phyloP scores from a whole-genome alignment of 805 yeast species.

The Starmerella floricola region DNA sequence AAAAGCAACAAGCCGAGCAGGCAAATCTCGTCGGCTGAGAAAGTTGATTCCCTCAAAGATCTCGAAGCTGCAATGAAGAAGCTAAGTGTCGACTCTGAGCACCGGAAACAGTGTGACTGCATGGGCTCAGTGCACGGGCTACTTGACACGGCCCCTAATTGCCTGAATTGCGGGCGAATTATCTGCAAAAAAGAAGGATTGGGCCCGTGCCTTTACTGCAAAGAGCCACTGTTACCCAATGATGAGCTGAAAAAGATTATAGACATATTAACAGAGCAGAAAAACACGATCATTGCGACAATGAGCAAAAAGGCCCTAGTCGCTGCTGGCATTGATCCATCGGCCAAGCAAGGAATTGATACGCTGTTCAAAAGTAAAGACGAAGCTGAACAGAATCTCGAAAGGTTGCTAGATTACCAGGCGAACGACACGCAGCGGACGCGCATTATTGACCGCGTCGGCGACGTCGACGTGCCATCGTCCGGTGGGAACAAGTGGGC shows the following conservation, averaged over 20 bases:
- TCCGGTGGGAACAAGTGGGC: conserved; percentile 63
- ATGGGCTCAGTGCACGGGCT: conserved; percentile 82
- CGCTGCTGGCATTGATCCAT: conserved; percentile 30
- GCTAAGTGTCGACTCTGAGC: conserved; percentile 33
- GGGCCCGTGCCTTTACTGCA: conserved; percentile 81
- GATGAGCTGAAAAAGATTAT: conserved; percentile 48
- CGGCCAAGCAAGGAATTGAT: neutral
- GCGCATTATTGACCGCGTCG: conserved; percentile 79
- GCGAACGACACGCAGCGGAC: conserved; percentile 83
- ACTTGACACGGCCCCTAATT: conserved; percentile 83
- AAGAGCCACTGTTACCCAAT: conserved; percentile 46
- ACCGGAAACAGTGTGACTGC: conserved; percentile 53
- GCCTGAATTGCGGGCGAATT: conserved; percentile 86
- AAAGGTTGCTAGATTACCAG: conserved; percentile 66
- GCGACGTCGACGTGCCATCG: conserved; percentile 65
- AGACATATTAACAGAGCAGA: conserved; percentile 49
- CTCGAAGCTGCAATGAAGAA: conserved; percentile 50
- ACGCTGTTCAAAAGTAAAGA: conserved; percentile 15
- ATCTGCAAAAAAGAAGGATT: conserved; percentile 83
- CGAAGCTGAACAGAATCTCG: conserved; percentile 62
- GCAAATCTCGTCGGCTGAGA: conserved; percentile 26
- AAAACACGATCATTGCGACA: conserved; percentile 30
- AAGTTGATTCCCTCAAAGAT: conserved; percentile 47
- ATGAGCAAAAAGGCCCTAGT: conserved; percentile 30
- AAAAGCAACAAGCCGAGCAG: conserved; percentile 1